phyloP scores from a whole-genome alignment of 1,139 yeast genomes.

The Blastobotrys aristatus region DNA sequence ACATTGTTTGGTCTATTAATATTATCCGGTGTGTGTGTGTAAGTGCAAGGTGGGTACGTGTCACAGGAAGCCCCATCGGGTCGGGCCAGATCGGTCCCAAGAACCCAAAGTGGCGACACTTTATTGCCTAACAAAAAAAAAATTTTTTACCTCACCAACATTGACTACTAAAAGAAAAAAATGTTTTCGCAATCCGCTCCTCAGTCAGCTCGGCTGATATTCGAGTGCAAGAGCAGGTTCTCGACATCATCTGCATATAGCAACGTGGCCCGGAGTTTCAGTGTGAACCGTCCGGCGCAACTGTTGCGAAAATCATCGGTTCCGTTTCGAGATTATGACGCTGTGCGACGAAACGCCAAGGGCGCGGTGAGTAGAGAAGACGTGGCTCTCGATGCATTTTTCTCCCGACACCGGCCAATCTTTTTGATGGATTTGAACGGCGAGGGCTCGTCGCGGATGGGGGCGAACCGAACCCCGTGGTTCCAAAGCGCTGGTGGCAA shows the following conservation, averaged over 20 bases:
- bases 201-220: conserved; percentile 1
- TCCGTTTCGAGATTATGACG: conserved; percentile 17
- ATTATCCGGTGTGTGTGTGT: background rate
- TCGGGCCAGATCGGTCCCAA: too few species aligned
- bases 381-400: conserved; percentile 29
- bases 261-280: background rate
- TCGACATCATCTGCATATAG: conserved; percentile 5
- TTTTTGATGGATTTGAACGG: conserved; percentile 20
- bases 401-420: conserved; percentile 32
- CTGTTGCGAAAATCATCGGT: conserved; percentile 15
- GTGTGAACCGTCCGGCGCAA: background rate
- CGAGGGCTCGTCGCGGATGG: conserved; percentile 10
- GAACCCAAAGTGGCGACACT: too few species aligned
- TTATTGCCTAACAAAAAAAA: too few species aligned
- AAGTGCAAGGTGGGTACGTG: background rate
- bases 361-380: conserved; percentile 13
- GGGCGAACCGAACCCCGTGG: conserved; percentile 19
- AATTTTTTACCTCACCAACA: too few species aligned
- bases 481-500: conserved; percentile 22
- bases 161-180: too few species aligned
- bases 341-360: conserved; percentile 15
- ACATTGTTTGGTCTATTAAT: conserved; percentile 19
- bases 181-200: background rate
- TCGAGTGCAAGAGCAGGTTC: conserved; percentile 1
- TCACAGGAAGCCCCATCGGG: background rate